Conservation (phyloP, 2,329 filamentous ascomycete genomes). For the Metarhizium robertsii region DNA sequence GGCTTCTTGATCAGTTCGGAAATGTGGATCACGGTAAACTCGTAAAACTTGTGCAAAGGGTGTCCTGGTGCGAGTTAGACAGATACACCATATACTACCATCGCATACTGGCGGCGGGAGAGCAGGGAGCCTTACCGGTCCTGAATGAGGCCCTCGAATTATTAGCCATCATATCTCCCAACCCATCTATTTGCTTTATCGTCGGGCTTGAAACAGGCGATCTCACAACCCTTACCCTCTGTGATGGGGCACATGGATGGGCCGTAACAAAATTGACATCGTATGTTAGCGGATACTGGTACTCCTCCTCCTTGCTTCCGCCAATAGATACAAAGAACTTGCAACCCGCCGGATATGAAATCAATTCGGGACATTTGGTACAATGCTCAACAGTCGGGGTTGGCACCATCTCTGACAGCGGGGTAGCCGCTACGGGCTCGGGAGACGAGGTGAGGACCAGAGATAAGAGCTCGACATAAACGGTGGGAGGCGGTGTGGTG, state of each 20-base stretch:
- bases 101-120: not conserved
- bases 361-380: slow-evolving; percentile 21
- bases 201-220: slow-evolving; percentile 48
- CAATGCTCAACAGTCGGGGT: slow-evolving; percentile 28
- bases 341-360: slow-evolving; percentile 25
- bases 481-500: slow-evolving; percentile 34
- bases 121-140: slow-evolving; percentile 26
- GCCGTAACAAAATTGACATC: slow-evolving; percentile 59
- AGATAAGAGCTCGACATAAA: slow-evolving; percentile 39
- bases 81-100: not conserved
- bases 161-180: slow-evolving; percentile 33
- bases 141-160: slow-evolving; percentile 36
- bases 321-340: slow-evolving; percentile 27
- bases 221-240: slow-evolving; percentile 47
- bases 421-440: slow-evolving; percentile 35
- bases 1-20: slow-evolving; percentile 43
- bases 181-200: slow-evolving; percentile 47
- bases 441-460: slow-evolving; percentile 37
- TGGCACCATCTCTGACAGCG: slow-evolving; percentile 29
- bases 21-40: slow-evolving; percentile 50
- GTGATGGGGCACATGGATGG: slow-evolving; percentile 52
- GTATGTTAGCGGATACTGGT: slow-evolving; percentile 39
- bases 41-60: slow-evolving; percentile 54
- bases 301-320: slow-evolving; percentile 30
- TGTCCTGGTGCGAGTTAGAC: slow-evolving; percentile 35